Base-by-base conservation (phyloP, 108 stramenopile species). In the Cyclotella baltica region DNA sequence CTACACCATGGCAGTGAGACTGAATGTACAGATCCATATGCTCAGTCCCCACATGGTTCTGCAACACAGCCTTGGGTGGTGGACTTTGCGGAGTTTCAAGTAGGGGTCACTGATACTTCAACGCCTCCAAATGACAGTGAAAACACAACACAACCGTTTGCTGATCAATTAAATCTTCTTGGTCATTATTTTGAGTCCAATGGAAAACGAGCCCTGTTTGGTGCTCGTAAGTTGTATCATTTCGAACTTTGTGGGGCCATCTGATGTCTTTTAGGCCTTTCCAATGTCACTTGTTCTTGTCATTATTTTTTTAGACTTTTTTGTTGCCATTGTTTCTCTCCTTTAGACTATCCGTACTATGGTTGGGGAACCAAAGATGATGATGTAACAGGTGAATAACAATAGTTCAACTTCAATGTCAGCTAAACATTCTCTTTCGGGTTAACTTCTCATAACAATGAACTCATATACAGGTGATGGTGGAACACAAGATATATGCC, bases 281-380 rank as follows among this genome's bases (percentile, higher is more conserved):
- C 13, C 13, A 43, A 43, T 43, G 40, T 43, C 40, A 43, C 40
- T 10, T 6, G 10, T 10, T 43, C 40, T 43, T 43, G 10, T 43
- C 51, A 20, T 52, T 4, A n/a, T 4, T 19, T 52, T 20, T 4
- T 20, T 20, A n/a, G 4, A 19, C 52, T n/a, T 20, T 15, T n/a
- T 19, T 53, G n/a, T n/a, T 19, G 4, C 20, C n/a, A 4, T n/a
- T 4, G n/a, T 53, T 19, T 53, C 4, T 20, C n/a, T 20, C n/a
- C n/a, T n/a, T 9, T 18, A 58, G 29, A 58, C 57, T 58, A 58
- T 58, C 57, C 57, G 6, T 58, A 58, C 57, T 58, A 58, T 58
- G 57, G 57, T 9, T 58, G 57, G 57, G 57, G 57, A 28, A 58
- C 57, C 10, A 5, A 58, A 16, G 57, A 58, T 58, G 57, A 58